These are phyloP conservation scores for Colletotrichum lentis DNA, from an alignment of 2,329 filamentous ascomycete species.

Conservation along the genomic window DNA sequence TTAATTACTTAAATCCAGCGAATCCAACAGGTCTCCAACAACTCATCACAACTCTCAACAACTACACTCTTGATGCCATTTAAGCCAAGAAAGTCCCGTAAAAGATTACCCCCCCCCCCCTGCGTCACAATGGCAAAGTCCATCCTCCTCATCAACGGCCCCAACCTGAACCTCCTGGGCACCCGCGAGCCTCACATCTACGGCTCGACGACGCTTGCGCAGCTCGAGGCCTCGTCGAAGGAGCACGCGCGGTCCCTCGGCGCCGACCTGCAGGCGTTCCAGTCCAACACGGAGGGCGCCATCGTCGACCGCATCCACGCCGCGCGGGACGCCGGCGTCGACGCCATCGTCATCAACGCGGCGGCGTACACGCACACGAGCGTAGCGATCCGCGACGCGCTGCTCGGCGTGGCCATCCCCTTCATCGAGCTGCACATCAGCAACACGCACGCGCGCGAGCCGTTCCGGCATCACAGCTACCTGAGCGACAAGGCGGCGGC, in stretches of 20 bases:
- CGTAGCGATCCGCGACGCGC: slow-evolving; percentile 77
- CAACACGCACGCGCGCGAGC: slow-evolving; percentile 77
- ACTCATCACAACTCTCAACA: not conserved
- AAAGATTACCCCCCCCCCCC: too few relatives aligned
- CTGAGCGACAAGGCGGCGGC: slow-evolving; percentile 78
- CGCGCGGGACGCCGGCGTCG: slow-evolving; percentile 61
- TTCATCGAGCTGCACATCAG: slow-evolving; percentile 82
- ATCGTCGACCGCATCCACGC: slow-evolving; percentile 78
- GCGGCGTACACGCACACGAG: slow-evolving; percentile 80
- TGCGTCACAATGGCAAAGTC: slow-evolving; percentile 48
- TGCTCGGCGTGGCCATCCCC: slow-evolving; percentile 73
- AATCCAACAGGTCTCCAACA: not conserved
- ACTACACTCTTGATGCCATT: too few relatives aligned
- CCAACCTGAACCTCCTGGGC: slow-evolving; percentile 82
- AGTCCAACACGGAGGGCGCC: slow-evolving; percentile 81
- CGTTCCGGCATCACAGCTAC: slow-evolving; percentile 70
- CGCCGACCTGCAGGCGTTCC: slow-evolving; percentile 59
- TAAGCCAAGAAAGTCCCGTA: not conserved
- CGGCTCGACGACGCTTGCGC: slow-evolving; percentile 71
- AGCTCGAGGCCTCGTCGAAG: slow-evolving; percentile 63
- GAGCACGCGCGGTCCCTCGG: slow-evolving; percentile 59
- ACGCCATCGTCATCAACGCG: slow-evolving; percentile 78
- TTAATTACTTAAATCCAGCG: not conserved
- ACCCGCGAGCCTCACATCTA: slow-evolving; percentile 78
- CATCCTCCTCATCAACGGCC: slow-evolving; percentile 79